Evolutionary conservation across 345 rosid species (phyloP).

Genomic region (Populus simonii): DNA sequence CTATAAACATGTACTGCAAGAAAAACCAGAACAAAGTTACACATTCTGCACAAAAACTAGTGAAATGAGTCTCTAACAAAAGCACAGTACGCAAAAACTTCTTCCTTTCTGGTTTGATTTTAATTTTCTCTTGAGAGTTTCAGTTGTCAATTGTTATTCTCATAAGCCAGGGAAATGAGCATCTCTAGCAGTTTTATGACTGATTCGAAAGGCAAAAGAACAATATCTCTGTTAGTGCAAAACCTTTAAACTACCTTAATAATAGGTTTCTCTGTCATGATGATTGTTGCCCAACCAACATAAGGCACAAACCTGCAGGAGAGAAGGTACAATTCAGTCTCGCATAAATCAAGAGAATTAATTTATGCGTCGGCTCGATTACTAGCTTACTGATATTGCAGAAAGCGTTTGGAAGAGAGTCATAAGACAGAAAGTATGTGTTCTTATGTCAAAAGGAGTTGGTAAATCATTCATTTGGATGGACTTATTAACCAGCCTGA

Average conservation of each 20-base stretch:
- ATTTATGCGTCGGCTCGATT: background rate
- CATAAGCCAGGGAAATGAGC: background rate
- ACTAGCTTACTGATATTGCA: background rate
- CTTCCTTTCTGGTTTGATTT: background rate
- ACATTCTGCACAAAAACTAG: background rate
- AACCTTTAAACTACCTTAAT: constrained; percentile 44
- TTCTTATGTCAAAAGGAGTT: background rate
- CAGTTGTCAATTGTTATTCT: background rate
- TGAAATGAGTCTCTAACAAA: too few species aligned
- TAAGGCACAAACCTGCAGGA: constrained; percentile 69
- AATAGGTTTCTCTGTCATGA: constrained; percentile 94
- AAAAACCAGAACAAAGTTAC: constrained; percentile 1
- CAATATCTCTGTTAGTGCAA: background rate
- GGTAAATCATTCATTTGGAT: background rate
- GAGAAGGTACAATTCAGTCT: background rate
- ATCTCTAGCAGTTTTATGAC: background rate
- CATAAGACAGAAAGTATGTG: background rate
- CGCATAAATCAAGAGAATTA: background rate
- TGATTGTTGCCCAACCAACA: constrained; percentile 94
- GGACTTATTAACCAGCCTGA: background rate
- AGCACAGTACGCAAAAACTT: background rate
- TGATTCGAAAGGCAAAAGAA: background rate
- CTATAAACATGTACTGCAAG: constrained; percentile 58
- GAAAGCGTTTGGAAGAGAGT: background rate
- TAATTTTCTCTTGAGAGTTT: background rate